phyloP scores from a whole-genome alignment of 306 rosid species.

The Alnus rubra region DNA sequence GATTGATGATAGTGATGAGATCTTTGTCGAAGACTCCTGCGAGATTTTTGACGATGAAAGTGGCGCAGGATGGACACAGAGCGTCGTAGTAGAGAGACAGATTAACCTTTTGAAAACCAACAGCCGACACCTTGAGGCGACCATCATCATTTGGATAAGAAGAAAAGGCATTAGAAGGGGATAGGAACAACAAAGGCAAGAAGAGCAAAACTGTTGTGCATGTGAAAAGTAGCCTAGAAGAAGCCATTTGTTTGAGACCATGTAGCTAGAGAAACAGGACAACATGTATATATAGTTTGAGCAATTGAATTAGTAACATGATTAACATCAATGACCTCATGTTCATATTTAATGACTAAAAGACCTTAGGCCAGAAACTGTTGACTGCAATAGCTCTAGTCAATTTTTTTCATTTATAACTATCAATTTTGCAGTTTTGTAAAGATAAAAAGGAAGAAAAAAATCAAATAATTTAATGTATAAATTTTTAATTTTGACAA shows the following conservation, averaged over 20 bases:
- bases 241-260: conserved; percentile 1
- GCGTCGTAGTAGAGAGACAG: too few relatives aligned
- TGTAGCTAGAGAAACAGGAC: neutral
- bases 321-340: neutral
- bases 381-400: neutral
- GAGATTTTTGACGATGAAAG: too few relatives aligned
- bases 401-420: neutral
- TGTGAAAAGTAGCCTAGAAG: neutral
- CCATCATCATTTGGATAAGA: conserved; percentile 3
- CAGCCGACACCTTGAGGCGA: too few relatives aligned
- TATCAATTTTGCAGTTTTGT: neutral
- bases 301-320: neutral
- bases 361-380: too few relatives aligned
- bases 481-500: too few relatives aligned
- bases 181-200: neutral
- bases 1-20: too few relatives aligned
- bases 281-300: neutral
- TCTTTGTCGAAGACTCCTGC: too few relatives aligned
- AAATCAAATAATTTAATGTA: too few relatives aligned
- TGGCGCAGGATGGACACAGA: too few relatives aligned
- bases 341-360: neutral
- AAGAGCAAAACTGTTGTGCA: neutral
- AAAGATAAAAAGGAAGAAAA: too few relatives aligned
- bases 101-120: too few relatives aligned
- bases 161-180: conserved; percentile 16